These are phyloP conservation scores for Anisodus acutangulus DNA, from an alignment of 257 asterid species.

Conservation along the genomic window DNA sequence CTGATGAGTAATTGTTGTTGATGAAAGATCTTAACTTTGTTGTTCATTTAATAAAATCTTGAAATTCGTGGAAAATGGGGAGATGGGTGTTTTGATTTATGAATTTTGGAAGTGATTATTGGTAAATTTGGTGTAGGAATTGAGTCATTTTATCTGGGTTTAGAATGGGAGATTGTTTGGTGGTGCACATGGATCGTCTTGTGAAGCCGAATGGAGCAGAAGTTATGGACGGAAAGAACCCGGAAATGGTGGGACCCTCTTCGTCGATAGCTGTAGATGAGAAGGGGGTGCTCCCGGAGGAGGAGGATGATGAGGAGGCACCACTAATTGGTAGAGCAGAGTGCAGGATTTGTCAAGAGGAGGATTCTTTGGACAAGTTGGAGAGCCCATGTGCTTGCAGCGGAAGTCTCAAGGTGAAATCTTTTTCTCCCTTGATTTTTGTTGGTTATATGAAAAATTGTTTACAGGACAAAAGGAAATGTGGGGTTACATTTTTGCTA, in stretches of 20 bases:
- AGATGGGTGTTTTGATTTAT: constrained; percentile 33
- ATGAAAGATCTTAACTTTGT: no score
- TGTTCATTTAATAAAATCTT: no score
- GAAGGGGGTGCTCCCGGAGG: constrained; percentile 32
- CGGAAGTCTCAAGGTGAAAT: constrained; percentile 85
- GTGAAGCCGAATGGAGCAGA: constrained; percentile 47
- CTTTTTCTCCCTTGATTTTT: not conserved
- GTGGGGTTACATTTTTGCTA: constrained; percentile 3
- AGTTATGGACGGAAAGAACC: constrained; percentile 44
- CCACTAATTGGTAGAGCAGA: constrained; percentile 79
- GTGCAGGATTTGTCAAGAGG: constrained; percentile 99
- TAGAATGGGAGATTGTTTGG: constrained; percentile 69
- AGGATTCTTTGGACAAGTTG: constrained; percentile 77
- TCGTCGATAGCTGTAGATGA: constrained; percentile 46
- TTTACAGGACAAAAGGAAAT: not conserved
- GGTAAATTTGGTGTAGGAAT: constrained; percentile 35
- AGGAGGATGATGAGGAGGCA: constrained; percentile 60
- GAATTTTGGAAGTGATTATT: constrained; percentile 29
- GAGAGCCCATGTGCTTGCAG: constrained; percentile 95
- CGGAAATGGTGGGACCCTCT: constrained; percentile 63
- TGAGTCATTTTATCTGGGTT: constrained; percentile 34
- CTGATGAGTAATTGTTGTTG: no score
- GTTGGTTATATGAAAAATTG: not conserved
- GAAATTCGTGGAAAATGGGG: constrained; percentile 16
- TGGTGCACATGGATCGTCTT: constrained; percentile 53